These are phyloP conservation scores for Coemansia erecta DNA, from an alignment of 192 early-diverging fungal genomes.

Conservation along the genomic window DNA sequence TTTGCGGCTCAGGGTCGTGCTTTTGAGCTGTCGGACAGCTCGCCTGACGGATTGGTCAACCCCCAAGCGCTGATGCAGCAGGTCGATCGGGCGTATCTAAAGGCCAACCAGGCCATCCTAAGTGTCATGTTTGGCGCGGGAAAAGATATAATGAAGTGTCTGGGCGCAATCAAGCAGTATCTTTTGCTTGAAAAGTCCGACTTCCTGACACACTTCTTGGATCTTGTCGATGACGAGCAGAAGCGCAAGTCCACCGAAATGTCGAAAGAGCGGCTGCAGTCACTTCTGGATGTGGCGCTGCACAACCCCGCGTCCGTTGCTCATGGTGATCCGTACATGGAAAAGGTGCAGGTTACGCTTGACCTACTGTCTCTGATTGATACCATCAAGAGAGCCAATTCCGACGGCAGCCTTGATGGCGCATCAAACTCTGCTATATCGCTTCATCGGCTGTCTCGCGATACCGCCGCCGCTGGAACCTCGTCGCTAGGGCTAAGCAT, in stretches of 20 bases:
- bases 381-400: slow-evolving; percentile 24
- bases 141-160: slow-evolving; percentile 64
- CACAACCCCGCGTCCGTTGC: slow-evolving; percentile 82
- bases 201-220: slow-evolving; percentile 91
- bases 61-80: slow-evolving; percentile 55
- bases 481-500: slow-evolving; percentile 23
- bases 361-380: slow-evolving; percentile 61
- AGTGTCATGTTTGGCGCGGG: slow-evolving; percentile 76
- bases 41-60: slow-evolving; percentile 30
- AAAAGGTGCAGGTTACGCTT: slow-evolving; percentile 81
- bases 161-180: slow-evolving; percentile 89
- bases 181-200: slow-evolving; percentile 92
- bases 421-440: slow-evolving; percentile 8
- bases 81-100: slow-evolving; percentile 83
- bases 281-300: slow-evolving; percentile 82
- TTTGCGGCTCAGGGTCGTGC: not conserved
- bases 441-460: not conserved
- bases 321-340: slow-evolving; percentile 79
- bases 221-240: slow-evolving; percentile 68
- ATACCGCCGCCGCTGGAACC: not conserved
- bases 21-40: slow-evolving; percentile 1
- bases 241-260: slow-evolving; percentile 53
- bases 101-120: slow-evolving; percentile 84
- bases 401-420: not conserved
- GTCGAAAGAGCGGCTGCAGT: slow-evolving; percentile 69